These are phyloP conservation scores for Huntiella moniliformis DNA, from an alignment of 2,329 filamentous ascomycete species.

Conservation along the genomic window DNA sequence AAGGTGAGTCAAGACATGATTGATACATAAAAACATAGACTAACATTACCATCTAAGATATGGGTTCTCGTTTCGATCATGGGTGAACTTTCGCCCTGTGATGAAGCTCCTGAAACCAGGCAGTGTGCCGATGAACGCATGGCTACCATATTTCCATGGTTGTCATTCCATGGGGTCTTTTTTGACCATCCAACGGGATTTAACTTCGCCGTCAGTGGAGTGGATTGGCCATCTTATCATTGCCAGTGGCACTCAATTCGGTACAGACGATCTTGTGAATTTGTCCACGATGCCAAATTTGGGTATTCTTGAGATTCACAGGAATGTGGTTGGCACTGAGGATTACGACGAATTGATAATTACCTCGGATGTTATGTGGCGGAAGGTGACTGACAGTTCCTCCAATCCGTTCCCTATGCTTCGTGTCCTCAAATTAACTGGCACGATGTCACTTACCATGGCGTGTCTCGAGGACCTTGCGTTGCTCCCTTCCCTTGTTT, in stretches of 20 bases:
- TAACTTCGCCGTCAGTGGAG: conserved; percentile 17
- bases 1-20: neutral
- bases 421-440: conserved; percentile 28
- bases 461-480: conserved; percentile 24
- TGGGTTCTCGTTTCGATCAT: conserved; percentile 3
- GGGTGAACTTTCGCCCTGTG: conserved; percentile 1
- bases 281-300: conserved; percentile 27
- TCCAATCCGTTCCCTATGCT: conserved; percentile 26
- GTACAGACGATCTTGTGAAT: conserved; percentile 22
- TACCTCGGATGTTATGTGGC: conserved; percentile 27
- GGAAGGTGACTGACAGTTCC: conserved; percentile 25
- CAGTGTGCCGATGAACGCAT: conserved; percentile 1
- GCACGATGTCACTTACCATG: conserved; percentile 20
- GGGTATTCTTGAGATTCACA: conserved; percentile 28
- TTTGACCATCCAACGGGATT: neutral
- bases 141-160: conserved; percentile 4
- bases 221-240: conserved; percentile 26
- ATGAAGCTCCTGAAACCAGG: neutral
- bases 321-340: conserved; percentile 15
- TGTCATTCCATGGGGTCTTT: conserved; percentile 6
- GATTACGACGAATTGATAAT: conserved; percentile 17
- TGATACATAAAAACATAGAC: neutral
- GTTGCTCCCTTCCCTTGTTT: conserved; percentile 25
- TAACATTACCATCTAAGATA: neutral
- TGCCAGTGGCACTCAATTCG: conserved; percentile 20